Conservation (phyloP, 1,284 basidiomycete genomes). For the Fistulina hepatica region DNA sequence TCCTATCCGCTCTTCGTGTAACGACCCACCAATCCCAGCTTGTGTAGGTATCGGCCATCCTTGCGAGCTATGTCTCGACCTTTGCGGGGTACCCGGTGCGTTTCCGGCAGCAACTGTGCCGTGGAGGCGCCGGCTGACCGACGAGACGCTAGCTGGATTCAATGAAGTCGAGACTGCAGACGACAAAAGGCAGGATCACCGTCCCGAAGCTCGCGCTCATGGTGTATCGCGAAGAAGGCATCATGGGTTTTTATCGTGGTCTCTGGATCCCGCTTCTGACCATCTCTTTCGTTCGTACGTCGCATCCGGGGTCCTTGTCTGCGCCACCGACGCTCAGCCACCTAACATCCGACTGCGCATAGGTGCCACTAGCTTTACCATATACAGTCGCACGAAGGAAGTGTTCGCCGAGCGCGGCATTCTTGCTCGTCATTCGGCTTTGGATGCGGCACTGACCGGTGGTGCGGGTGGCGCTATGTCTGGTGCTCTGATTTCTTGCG, state of each 20-base stretch:
- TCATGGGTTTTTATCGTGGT: constrained; percentile 86
- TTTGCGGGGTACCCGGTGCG: constrained; percentile 73
- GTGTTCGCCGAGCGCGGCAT: constrained; percentile 54
- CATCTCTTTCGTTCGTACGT: constrained; percentile 90
- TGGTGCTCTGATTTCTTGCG: constrained; percentile 73
- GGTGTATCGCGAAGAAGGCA: constrained; percentile 84
- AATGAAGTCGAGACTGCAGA: constrained; percentile 85
- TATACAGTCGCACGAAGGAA: constrained; percentile 86
- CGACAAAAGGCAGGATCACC: constrained; percentile 65
- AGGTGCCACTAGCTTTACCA: constrained; percentile 87
- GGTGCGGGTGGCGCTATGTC: constrained; percentile 74
- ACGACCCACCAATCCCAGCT: neutral
- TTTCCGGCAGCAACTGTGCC: constrained; percentile 6
- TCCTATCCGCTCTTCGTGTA: neutral
- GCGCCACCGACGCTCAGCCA: constrained; percentile 5
- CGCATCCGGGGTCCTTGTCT: constrained; percentile 10
- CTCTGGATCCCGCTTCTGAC: constrained; percentile 90
- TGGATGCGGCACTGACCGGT: constrained; percentile 66
- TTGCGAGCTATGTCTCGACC: constrained; percentile 75
- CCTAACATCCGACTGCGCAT: constrained; percentile 9
- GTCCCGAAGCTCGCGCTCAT: constrained; percentile 61
- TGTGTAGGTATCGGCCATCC: constrained; percentile 51
- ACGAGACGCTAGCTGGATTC: constrained; percentile 53
- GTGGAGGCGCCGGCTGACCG: neutral
- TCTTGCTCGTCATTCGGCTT: constrained; percentile 45